These are phyloP conservation scores for Emergomyces orientalis DNA, from an alignment of 2,329 filamentous ascomycete species.

Conservation along the genomic window DNA sequence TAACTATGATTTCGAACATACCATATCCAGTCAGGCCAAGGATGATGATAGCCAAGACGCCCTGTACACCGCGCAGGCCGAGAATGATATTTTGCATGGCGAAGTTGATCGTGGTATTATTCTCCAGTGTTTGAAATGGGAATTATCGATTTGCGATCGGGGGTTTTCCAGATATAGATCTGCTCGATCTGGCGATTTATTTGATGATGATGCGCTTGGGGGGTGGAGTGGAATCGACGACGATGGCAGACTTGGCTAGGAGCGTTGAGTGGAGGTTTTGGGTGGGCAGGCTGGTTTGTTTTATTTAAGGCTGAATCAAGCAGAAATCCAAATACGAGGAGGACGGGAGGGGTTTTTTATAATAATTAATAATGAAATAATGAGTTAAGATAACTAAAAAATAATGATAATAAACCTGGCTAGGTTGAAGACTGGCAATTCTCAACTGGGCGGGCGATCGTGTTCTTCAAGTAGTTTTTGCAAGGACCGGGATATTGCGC, in stretches of 20 bases:
- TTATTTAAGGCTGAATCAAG: no score
- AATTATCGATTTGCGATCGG: not conserved
- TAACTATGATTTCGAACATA: constrained; percentile 33
- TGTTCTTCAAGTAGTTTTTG: not conserved
- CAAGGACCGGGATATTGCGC: not conserved
- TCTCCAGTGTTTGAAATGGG: not conserved
- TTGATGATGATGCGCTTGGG: no score
- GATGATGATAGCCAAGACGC: constrained; percentile 61
- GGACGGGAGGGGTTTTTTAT: not conserved
- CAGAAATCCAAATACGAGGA: not conserved
- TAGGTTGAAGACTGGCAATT: not conserved
- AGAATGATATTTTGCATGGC: constrained; percentile 11
- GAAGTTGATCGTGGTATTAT: not conserved
- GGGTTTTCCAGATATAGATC: not conserved
- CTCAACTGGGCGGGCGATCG: not conserved
- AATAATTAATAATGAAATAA: no score
- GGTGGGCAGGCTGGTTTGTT: no score
- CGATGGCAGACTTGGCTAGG: no score
- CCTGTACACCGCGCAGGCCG: constrained; percentile 54
- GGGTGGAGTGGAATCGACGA: no score
- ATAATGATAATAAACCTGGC: no score
- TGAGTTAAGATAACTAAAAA: no score
- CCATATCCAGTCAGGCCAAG: constrained; percentile 66
- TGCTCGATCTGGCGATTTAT: not conserved
- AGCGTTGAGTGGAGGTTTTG: no score